A percentile compares a stretch with the other conserved stretches of the same genome.
phyloP scores from a whole-genome alignment of 805 yeast genomes.

The Wickerhamiella slavikovae region DNA sequence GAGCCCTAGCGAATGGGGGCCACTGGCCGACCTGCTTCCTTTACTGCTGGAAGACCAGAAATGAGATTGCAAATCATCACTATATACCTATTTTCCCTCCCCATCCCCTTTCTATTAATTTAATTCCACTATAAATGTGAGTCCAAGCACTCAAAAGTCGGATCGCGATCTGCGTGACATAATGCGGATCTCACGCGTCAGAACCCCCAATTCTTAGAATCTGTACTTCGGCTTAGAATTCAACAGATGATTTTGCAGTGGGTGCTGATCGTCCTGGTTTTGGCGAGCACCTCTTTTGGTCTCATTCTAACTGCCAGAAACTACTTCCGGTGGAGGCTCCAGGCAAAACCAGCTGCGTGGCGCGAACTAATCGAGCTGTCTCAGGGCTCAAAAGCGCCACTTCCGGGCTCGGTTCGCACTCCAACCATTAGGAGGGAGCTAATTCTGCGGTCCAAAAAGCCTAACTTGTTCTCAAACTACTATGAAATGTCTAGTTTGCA shows the following conservation, averaged over 20 bases:
- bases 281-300: no score
- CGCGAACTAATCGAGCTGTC: conserved; percentile 7
- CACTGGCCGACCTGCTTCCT: conserved; percentile 64
- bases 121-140: no score
- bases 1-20: conserved; percentile 71
- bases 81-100: conserved; percentile 6
- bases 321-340: conserved; percentile 7
- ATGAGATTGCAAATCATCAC: conserved; percentile 7
- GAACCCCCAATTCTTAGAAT: no score
- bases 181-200: no score
- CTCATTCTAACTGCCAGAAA: no score
- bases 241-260: no score
- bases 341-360: conserved; percentile 9
- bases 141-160: no score
- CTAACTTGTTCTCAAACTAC: conserved; percentile 13
- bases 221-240: no score
- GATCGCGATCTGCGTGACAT: no score
- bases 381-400: conserved; percentile 7
- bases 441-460: conserved; percentile 16
- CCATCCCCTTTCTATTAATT: no score
- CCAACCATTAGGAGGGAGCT: conserved; percentile 22
- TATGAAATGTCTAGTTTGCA: conserved; percentile 5
- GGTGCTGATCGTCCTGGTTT: no score
- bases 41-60: conserved; percentile 30
- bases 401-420: conserved; percentile 9